Conservation (phyloP, 2,329 filamentous ascomycete species). For the Colletotrichum tamarilloi region DNA sequence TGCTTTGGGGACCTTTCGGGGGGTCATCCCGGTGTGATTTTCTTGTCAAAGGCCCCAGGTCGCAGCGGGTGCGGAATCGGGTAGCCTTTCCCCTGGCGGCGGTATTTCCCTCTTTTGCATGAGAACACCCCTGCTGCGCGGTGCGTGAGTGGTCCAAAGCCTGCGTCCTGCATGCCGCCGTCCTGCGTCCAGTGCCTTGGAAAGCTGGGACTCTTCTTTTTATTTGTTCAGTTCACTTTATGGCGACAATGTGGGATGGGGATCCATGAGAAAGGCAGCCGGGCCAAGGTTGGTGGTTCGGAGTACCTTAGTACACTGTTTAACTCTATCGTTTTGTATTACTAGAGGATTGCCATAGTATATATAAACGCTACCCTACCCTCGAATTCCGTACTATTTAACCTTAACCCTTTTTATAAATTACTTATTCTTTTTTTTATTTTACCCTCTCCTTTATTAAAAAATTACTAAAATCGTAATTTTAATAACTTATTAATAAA, state of each 20-base stretch:
- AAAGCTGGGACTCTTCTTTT: background rate
- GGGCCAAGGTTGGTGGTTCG: background rate
- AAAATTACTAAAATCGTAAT: no score
- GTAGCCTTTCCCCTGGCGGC: background rate
- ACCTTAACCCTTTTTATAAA: no score
- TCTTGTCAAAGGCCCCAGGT: background rate
- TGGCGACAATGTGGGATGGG: background rate
- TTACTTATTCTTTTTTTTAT: no score
- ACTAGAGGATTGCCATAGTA: no score
- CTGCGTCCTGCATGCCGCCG: background rate
- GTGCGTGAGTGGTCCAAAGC: conserved; percentile 4
- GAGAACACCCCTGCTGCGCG: conserved; percentile 3
- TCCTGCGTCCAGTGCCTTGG: background rate
- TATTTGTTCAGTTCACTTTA: background rate
- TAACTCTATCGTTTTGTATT: no score
- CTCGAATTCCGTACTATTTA: no score
- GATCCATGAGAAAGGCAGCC: conserved; percentile 15
- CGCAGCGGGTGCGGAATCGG: conserved; percentile 18
- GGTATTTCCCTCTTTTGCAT: conserved; percentile 23
- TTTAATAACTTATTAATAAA: no score
- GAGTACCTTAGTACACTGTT: no score
- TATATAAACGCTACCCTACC: no score
- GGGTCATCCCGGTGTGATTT: conserved; percentile 4
- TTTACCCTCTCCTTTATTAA: no score
- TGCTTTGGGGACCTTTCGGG: background rate